Evolutionary conservation across 1,284 basidiomycete species (phyloP).

Genomic region (Microbotryomycetes sp.): DNA sequence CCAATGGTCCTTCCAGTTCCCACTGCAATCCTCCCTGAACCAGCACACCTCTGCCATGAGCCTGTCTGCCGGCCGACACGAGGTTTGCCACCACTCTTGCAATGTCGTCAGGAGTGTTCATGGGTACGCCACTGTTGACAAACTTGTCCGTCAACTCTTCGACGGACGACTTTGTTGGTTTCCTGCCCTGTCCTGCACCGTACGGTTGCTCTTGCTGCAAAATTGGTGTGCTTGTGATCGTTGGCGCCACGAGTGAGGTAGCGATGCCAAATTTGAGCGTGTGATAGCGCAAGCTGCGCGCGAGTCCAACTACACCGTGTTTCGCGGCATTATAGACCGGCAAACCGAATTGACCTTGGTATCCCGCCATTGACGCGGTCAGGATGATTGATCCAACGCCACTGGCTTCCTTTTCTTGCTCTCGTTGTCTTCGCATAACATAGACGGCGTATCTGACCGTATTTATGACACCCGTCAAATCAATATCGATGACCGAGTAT

Average conservation of each 20-base stretch:
- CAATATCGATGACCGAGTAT: neutral
- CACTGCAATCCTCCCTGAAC: neutral
- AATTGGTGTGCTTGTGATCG: conserved; percentile 8
- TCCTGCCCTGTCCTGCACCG: neutral
- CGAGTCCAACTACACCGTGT: conserved; percentile 7
- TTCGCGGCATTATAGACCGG: conserved; percentile 12
- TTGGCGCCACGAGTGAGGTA: conserved; percentile 10
- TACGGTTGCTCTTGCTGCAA: neutral
- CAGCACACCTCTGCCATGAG: conserved; percentile 6
- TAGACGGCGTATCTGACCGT: conserved; percentile 4
- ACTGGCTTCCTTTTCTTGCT: neutral
- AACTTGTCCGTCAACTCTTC: neutral
- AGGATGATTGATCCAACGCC: neutral
- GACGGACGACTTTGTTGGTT: neutral
- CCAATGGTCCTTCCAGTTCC: conserved; percentile 4
- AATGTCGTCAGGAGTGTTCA: conserved; percentile 8
- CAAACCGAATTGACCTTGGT: conserved; percentile 4
- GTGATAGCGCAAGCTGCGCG: conserved; percentile 3
- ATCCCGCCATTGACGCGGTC: conserved; percentile 6
- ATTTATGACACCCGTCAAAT: conserved; percentile 4
- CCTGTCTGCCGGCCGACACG: neutral
- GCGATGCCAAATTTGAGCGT: neutral
- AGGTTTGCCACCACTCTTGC: conserved; percentile 3
- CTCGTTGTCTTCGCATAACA: conserved; percentile 4
- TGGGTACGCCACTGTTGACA: conserved; percentile 1